phyloP scores from a whole-genome alignment of 2,329 filamentous ascomycete species.

The Drechmeria coniospora region DNA sequence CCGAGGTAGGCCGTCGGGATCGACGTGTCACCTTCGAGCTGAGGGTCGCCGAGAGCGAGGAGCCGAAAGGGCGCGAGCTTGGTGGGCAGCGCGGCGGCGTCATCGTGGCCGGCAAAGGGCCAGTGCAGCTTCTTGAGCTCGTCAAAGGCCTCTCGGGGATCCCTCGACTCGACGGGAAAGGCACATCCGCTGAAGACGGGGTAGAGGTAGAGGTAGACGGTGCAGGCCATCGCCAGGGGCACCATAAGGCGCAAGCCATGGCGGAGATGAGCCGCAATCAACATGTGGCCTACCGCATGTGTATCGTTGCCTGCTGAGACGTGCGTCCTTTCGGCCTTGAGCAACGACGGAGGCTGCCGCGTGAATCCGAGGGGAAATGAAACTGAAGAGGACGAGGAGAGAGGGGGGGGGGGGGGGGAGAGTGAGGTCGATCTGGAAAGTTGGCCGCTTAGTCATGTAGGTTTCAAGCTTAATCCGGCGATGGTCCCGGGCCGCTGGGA shows the following conservation, averaged over 20 bases:
- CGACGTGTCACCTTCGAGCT: constrained; percentile 82
- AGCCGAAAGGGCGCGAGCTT: constrained; percentile 63
- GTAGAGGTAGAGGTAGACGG: constrained; percentile 75
- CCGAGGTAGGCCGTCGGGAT: constrained; percentile 45
- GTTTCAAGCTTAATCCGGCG: no score
- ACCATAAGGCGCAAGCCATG: constrained; percentile 35
- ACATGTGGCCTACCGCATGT: constrained; percentile 32
- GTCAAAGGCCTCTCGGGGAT: constrained; percentile 17
- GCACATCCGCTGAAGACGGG: constrained; percentile 66
- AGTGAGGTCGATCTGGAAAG: background rate
- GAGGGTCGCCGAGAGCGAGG: constrained; percentile 78
- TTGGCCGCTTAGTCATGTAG: no score
- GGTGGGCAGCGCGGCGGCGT: constrained; percentile 8
- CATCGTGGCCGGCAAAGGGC: constrained; percentile 14
- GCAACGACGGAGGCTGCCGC: no score
- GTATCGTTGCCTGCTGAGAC: no score
- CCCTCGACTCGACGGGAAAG: constrained; percentile 46
- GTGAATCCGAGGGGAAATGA: no score
- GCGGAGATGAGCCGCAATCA: constrained; percentile 36
- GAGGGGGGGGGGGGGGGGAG: background rate
- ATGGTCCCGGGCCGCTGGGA: no score
- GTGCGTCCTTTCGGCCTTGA: no score
- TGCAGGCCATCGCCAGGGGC: constrained; percentile 53
- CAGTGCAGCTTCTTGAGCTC: constrained; percentile 26
- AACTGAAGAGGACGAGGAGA: background rate